Percentiles rank a stretch among this genome's conserved stretches.
Evolutionary conservation across 2,329 filamentous ascomycete genomes (phyloP).

Genomic region (Cladosporium oxysporum): DNA sequence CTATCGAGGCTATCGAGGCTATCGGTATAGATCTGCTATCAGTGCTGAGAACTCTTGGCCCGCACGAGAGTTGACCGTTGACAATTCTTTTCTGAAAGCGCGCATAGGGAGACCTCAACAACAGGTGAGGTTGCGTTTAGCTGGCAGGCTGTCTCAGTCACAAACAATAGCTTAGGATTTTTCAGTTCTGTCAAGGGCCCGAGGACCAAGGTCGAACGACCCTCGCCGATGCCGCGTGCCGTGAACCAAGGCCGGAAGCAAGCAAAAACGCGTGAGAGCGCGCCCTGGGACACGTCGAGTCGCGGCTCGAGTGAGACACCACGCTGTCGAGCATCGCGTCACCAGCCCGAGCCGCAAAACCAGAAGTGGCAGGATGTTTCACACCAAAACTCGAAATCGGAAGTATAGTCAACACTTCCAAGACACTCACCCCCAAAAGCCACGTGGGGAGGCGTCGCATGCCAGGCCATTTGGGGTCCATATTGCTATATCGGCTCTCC

Average conservation of each 20-base stretch:
- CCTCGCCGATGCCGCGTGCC: conserved; percentile 5
- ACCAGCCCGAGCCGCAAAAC: conserved; percentile 16
- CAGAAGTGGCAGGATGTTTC: conserved; percentile 20
- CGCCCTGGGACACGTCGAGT: not conserved
- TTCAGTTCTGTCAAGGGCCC: not conserved
- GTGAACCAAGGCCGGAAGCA: not conserved
- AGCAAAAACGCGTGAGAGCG: conserved; percentile 14
- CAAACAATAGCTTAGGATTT: conserved; percentile 17
- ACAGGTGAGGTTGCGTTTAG: conserved; percentile 16
- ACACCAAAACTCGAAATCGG: conserved; percentile 1
- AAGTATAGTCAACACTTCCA: conserved; percentile 9
- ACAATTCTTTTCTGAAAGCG: not conserved
- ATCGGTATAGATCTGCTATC: conserved; percentile 15
- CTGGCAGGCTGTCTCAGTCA: conserved; percentile 16
- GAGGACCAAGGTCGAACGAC: not conserved
- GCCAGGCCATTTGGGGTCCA: not conserved
- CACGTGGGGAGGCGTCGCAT: conserved; percentile 15
- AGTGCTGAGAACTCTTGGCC: not conserved
- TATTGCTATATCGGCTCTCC: conserved; percentile 11
- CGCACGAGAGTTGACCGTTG: conserved; percentile 10
- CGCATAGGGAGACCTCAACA: conserved; percentile 12
- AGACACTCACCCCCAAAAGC: conserved; percentile 16
- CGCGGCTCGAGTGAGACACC: conserved; percentile 15
- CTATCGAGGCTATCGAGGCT: not conserved
- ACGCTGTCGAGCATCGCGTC: conserved; percentile 14